A percentile compares a stretch with the other conserved stretches of the same genome.
Evolutionary conservation across 495 filamentous ascomycete genomes (phyloP).

Genomic region (Penicillium maclennaniae): DNA sequence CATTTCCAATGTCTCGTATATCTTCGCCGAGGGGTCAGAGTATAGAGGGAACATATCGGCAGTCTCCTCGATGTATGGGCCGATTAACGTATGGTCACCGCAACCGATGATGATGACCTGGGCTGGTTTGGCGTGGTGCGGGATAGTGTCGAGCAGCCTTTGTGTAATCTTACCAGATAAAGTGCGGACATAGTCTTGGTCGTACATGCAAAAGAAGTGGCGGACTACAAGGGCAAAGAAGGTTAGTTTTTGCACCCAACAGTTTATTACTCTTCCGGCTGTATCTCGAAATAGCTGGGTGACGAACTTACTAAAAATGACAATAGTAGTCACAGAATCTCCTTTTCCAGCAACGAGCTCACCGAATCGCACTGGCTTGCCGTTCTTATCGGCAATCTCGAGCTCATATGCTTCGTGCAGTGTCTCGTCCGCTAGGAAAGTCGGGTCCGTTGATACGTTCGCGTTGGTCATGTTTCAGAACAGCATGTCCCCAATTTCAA

Average conservation of each 20-base stretch:
- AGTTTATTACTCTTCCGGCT: background rate
- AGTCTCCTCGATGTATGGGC: slow-evolving; percentile 21
- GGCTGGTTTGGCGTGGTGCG: slow-evolving; percentile 11
- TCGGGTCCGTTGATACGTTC: background rate
- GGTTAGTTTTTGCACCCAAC: background rate
- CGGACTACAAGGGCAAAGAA: slow-evolving; percentile 8
- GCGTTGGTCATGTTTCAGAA: background rate
- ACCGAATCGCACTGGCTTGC: slow-evolving; percentile 19
- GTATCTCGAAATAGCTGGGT: background rate
- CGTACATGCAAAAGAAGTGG: slow-evolving; percentile 30
- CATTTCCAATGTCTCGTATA: slow-evolving; percentile 25
- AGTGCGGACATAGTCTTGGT: slow-evolving; percentile 25
- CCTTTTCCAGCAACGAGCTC: slow-evolving; percentile 23
- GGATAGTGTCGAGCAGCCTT: slow-evolving; percentile 16
- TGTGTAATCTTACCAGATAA: slow-evolving; percentile 16
- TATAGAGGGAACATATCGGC: slow-evolving; percentile 20
- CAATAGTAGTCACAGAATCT: slow-evolving; percentile 19
- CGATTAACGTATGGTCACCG: slow-evolving; percentile 19
- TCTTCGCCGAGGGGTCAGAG: slow-evolving; percentile 15
- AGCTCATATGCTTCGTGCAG: slow-evolving; percentile 34
- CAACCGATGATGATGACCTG: slow-evolving; percentile 30
- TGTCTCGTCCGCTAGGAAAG: slow-evolving; percentile 11
- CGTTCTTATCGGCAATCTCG: slow-evolving; percentile 14
- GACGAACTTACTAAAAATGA: slow-evolving; percentile 16
- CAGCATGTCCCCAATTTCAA: background rate